Base-by-base conservation (phyloP, 768 basidiomycete genomes). In the Gelatoporia subvermispora region DNA sequence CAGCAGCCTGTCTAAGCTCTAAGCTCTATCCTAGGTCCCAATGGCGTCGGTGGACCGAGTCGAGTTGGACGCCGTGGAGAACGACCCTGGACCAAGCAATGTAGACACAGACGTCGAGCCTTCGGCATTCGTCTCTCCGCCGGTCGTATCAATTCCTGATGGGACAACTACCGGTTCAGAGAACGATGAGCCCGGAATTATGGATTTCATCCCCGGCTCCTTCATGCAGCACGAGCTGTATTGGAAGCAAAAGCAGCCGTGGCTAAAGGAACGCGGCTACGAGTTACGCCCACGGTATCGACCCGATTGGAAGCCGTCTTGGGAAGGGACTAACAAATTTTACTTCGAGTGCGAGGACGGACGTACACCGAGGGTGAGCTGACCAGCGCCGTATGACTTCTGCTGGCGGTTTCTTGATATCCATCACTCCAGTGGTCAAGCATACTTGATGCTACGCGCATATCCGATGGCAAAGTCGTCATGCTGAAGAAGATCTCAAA, bases 221-320 rank as follows among this genome's bases (percentile, higher is more conserved):
- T 31, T 31, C 7, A 31, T 5, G 28, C 7, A 31, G 28, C 7
- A 5, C 5, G 42, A 49, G 22, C 24, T 15, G 11, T 53, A 34
- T 39, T 59, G 59, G 54, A 23, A 52, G 1, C 52, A 51, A 34
- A 45, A 35, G 28, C 47, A 60, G 28, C 35, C 17, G 36, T 58
- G 55, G 50, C 44, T 55, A 1, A 13, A 53, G 37, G 45, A 47
- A 17, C 47, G 35, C 4, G 64, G 62, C 2, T 65, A 65, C 41
- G 39, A 46, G 48, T 52, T 64, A 4, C 59, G 63, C 11, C 53
- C 56, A 10, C 55, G 63, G 2, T 65, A 62, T 43, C 45, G 41
- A 11, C 61, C 57, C 0, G 60, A 48, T 13, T 62, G 62, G 62
- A 43, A 41, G 3, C 64, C 64, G 4, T 61, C 62, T 2, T 64